phyloP scores from a whole-genome alignment of 169 alveolate genomes.

The Plasmodium relictum region DNA sequence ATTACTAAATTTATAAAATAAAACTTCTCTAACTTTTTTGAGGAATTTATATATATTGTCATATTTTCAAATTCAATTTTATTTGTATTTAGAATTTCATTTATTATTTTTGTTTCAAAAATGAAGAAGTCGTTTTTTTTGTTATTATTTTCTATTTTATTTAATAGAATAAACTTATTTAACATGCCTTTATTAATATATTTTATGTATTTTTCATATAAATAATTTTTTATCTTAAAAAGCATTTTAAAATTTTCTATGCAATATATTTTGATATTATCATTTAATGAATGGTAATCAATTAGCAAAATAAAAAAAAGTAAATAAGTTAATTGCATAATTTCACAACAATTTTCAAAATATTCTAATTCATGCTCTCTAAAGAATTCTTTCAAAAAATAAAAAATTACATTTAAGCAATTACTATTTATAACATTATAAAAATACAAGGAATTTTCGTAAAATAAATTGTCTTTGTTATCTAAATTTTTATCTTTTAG shows the following conservation, averaged over 20 bases:
- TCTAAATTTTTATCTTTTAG: conserved; percentile 65
- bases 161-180: conserved; percentile 39
- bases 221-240: conserved; percentile 47
- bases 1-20: conserved; percentile 26
- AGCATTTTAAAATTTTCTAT: conserved; percentile 51
- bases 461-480: conserved; percentile 7
- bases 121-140: conserved; percentile 33
- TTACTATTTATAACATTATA: conserved; percentile 74
- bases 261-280: conserved; percentile 18
- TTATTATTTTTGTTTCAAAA: conserved; percentile 59
- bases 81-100: conserved; percentile 14
- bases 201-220: conserved; percentile 55
- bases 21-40: conserved; percentile 17
- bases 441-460: conserved; percentile 56
- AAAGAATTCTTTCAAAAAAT: conserved; percentile 71
- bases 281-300: conserved; percentile 16
- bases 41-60: conserved; percentile 30
- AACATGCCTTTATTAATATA: conserved; percentile 24
- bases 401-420: conserved; percentile 49
- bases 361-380: conserved; percentile 45
- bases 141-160: conserved; percentile 29
- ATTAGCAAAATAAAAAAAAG: conserved; percentile 56
- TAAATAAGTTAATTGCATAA: conserved; percentile 46
- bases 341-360: conserved; percentile 72
- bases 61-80: conserved; percentile 51